A percentile compares a stretch with the other conserved stretches of the same genome.
Conservation (phyloP, 129 eudicot species). For the Gnaphalium uliginosum region DNA sequence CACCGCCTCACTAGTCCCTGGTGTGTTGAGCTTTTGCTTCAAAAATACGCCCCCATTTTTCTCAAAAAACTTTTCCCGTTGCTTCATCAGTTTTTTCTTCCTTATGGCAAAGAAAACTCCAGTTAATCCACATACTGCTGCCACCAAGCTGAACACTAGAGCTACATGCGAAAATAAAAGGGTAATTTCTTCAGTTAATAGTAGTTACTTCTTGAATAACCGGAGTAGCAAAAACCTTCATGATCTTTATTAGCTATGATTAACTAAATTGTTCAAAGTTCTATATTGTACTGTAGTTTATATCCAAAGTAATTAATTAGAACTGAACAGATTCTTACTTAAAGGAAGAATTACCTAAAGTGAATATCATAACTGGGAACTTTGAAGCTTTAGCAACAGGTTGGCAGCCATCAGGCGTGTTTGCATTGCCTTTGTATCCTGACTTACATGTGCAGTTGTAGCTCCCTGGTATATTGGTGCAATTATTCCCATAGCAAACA, state of each 20-base stretch:
- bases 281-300: no score
- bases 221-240: no score
- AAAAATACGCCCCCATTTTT: not conserved
- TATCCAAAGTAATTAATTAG: not conserved
- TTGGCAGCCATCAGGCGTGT: slow-evolving; percentile 24
- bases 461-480: slow-evolving; percentile 39
- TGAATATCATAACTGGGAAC: slow-evolving; percentile 14
- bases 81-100: not conserved
- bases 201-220: no score
- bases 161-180: no score
- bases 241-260: no score
- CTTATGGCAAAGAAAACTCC: not conserved
- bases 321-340: not conserved
- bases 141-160: no score
- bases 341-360: slow-evolving; percentile 22
- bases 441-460: slow-evolving; percentile 37
- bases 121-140: not conserved
- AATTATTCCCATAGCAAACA: slow-evolving; percentile 24
- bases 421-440: slow-evolving; percentile 42
- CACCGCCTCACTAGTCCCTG: not conserved
- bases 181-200: no score
- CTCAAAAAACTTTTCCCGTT: slow-evolving; percentile 1
- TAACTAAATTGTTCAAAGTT: no score
- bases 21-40: not conserved
- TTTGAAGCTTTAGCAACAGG: slow-evolving; percentile 9